A percentile compares a stretch with the other conserved stretches of the same genome.
phyloP scores from a whole-genome alignment of 2,329 filamentous ascomycete genomes.

The Fusarium poae region DNA sequence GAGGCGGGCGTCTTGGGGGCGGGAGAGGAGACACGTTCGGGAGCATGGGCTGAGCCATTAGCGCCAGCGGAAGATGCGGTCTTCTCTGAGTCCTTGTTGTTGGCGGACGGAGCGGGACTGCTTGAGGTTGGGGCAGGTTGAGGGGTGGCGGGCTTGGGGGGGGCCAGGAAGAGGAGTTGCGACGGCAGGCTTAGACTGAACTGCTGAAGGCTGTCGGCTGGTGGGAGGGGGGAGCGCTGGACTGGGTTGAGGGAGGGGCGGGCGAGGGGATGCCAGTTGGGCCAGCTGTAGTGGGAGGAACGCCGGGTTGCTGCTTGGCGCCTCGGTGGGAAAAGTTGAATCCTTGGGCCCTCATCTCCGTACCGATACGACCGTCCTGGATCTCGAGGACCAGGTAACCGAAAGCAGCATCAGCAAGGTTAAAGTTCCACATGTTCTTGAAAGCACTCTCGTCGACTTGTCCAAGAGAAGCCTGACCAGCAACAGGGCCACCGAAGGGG shows the following conservation, averaged over 20 bases:
- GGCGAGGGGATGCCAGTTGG: slow-evolving; percentile 53
- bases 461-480: slow-evolving; percentile 78
- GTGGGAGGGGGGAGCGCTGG: slow-evolving; percentile 52
- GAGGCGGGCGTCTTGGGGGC: slow-evolving; percentile 71
- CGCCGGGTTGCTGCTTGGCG: slow-evolving; percentile 75
- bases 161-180: slow-evolving; percentile 54
- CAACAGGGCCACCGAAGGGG: slow-evolving; percentile 89
- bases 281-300: slow-evolving; percentile 50
- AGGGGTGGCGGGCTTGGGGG: slow-evolving; percentile 59
- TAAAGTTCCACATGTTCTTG: slow-evolving; percentile 99
- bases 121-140: slow-evolving; percentile 62
- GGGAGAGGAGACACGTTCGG: slow-evolving; percentile 68
- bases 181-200: slow-evolving; percentile 59
- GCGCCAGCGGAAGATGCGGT: slow-evolving; percentile 58
- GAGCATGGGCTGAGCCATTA: slow-evolving; percentile 67
- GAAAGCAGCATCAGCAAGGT: slow-evolving; percentile 95
- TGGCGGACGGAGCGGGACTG: slow-evolving; percentile 56
- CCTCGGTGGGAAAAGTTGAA: slow-evolving; percentile 99
- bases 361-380: slow-evolving; percentile 94
- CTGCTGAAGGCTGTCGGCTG: slow-evolving; percentile 55
- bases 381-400: slow-evolving; percentile 96
- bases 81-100: slow-evolving; percentile 69
- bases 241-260: slow-evolving; percentile 55
- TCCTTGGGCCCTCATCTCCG: slow-evolving; percentile 97
- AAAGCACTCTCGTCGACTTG: slow-evolving; percentile 98